Conservation (phyloP, 2,329 filamentous ascomycete species). For the Fusarium hostae region DNA sequence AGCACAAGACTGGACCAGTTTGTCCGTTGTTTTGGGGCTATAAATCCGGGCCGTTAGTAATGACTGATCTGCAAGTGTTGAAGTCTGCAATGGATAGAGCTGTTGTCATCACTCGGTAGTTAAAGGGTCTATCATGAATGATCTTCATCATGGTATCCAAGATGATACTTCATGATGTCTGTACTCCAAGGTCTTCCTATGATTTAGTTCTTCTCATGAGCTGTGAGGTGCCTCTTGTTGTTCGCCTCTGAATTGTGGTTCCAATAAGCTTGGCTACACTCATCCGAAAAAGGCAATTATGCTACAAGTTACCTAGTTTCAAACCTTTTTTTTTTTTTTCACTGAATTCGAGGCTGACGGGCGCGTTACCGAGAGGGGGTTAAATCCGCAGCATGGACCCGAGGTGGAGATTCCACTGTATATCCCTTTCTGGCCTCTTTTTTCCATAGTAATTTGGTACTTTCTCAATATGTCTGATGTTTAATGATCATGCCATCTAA, state of each 20-base stretch:
- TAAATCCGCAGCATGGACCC: constrained; percentile 16
- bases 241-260: constrained; percentile 26
- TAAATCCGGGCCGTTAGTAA: constrained; percentile 31
- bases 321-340: not conserved
- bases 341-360: constrained; percentile 40
- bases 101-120: not conserved
- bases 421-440: not conserved
- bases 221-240: not conserved
- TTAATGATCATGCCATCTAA: constrained; percentile 4
- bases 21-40: constrained; percentile 30
- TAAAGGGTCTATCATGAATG: constrained; percentile 9
- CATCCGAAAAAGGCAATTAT: constrained; percentile 27
- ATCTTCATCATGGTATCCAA: constrained; percentile 21
- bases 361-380: constrained; percentile 17
- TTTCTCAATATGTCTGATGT: not conserved
- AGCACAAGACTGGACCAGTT: constrained; percentile 13
- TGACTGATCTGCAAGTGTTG: constrained; percentile 18
- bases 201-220: not conserved
- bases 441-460: not conserved
- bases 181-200: too few relatives aligned
- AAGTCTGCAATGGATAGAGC: not conserved
- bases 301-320: constrained; percentile 23
- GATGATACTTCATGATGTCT: not conserved
- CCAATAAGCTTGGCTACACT: constrained; percentile 15
- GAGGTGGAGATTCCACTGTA: constrained; percentile 18